Evolutionary conservation across 257 asterid genomes (phyloP).

Genomic region (Lavandula angustifolia): DNA sequence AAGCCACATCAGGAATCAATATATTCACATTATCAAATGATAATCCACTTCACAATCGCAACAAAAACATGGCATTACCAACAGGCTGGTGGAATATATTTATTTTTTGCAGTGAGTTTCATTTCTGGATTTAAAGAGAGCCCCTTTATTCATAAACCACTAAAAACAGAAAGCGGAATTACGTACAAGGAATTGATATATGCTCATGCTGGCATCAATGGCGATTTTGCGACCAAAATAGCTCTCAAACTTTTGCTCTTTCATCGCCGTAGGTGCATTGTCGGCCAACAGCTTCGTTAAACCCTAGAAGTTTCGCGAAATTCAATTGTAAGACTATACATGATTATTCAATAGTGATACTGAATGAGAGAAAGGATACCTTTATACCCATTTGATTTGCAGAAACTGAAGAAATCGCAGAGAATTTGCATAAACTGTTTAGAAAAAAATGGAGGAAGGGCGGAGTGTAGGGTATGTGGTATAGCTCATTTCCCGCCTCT

Average conservation of each 20-base stretch:
- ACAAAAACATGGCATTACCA: not conserved
- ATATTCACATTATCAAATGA: too few species aligned
- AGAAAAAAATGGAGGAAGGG: not conserved
- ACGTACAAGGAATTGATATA: conserved; percentile 89
- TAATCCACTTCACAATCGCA: too few species aligned
- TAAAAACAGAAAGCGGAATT: conserved; percentile 5
- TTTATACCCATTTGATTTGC: conserved; percentile 44
- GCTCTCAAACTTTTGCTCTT: conserved; percentile 94
- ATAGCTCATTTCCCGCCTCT: not conserved
- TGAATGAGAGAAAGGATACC: conserved; percentile 26
- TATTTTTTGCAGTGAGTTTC: not conserved
- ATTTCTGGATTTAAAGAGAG: conserved; percentile 6
- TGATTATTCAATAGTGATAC: not conserved
- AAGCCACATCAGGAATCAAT: conserved; percentile 7
- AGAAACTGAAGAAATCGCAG: conserved; percentile 25
- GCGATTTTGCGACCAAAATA: conserved; percentile 97
- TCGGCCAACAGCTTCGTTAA: conserved; percentile 93
- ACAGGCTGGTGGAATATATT: not conserved
- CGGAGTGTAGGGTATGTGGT: too few species aligned
- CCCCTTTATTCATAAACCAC: conserved; percentile 9
- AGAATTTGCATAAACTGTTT: not conserved
- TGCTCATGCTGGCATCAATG: conserved; percentile 99
- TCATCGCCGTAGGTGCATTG: conserved; percentile 89
- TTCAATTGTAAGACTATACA: not conserved
- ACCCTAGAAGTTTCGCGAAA: conserved; percentile 52